Evolutionary conservation across 2,329 filamentous ascomycete genomes (phyloP), one percentile per base, ranked within the genome.

Genomic region (Lasiodiplodia sp.): DNA sequence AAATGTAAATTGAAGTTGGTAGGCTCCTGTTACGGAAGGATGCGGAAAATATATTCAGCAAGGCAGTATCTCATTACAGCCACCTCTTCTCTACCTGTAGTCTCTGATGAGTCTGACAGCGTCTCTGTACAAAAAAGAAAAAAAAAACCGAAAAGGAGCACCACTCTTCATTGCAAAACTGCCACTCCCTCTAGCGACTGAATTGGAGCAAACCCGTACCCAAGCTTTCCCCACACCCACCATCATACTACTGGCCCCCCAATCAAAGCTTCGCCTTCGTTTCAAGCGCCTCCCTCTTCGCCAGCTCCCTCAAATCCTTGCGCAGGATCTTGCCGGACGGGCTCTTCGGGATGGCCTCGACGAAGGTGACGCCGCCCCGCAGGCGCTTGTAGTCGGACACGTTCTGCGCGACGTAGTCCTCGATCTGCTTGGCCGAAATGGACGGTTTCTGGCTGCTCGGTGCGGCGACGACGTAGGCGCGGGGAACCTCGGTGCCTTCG

Each of bases 391-490:
- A 71, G 1, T 71, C 71, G 18, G 78, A 76, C 21, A 78, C 75
- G 28, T 75, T 75, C 18, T 47, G 55, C 72, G 76, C 78, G 2
- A 80, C 76, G 53, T 62, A 80, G 56, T 73, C 72, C 63, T 73
- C 70, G 53, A 84, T 79, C 38, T 77, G 63, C 60, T 75, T 63
- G 4, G 56, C 77, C 38, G 44, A 74, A 57, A 76, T 76, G 74
- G 38, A 40, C 38, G 37, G 14, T 10, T 16, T 7, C 10, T 47
- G 6, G 40, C 72, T 76, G 44, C 63, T 73, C 66, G 67, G 62
- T 67, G 75, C 76, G n/a, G 75, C 79, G n/a, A 83, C 81, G 38
- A 83, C 77, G 71, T 82, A 83, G 16, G 81, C 82, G 37, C 81
- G 69, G 0, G 81, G 81, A 4, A 81, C 75, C 70, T 83, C 81